Evolutionary conservation across 192 early-diverging fungal genomes (phyloP), one percentile per base, ranked within the genome.

Genomic region (Phlyctochytrium bullatum): DNA sequence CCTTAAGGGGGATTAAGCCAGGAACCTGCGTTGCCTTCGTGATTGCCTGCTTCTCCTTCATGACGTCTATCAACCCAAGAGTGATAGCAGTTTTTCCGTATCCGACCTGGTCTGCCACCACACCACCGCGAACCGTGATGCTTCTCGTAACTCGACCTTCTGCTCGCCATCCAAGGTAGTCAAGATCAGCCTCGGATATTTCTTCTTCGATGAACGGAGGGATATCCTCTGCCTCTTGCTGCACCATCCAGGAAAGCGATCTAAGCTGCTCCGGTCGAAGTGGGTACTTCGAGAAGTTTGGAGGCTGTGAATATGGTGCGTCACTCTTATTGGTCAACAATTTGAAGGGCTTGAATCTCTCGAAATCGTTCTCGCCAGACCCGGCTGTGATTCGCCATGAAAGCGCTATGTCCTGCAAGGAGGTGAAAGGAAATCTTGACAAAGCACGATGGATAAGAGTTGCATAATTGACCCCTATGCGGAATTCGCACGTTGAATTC

Each of bases 71-170:
- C 6, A 81, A 64, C 20, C 79, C 79, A 1, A 81, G 58, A 6
- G 76, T 76, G 52, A 81, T 78, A 36, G 74, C 79, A 2, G 79
- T 81, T 59, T 81, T 81, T 1, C 79, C 79, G 63, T 81, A 81
- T 23, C 79, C 79, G 40, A 81, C 79, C 51, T 81, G 40, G 58
- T 81, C 79, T 4, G 79, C 79, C 34, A 81, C 57, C 1, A 81
- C 79, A 24, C 79, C 79, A 20, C 79, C 79, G 3, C 76, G 74
- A 36, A 78, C 51, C 6, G 36, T 2, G n/a, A 78, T 76, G 2
- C 33, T 52, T n/a, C 73, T 66, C 20, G 67, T 57, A 24, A 73
- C 79, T 31, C 70, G 62, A 12, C 71, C 79, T 65, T 78, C 79
- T 1, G 64, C 76, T 2, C 73, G 62, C 79, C 69, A 76, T 1